Evolutionary conservation across 495 filamentous ascomycete species (phyloP).

Genomic region (Tricharina praecox): DNA sequence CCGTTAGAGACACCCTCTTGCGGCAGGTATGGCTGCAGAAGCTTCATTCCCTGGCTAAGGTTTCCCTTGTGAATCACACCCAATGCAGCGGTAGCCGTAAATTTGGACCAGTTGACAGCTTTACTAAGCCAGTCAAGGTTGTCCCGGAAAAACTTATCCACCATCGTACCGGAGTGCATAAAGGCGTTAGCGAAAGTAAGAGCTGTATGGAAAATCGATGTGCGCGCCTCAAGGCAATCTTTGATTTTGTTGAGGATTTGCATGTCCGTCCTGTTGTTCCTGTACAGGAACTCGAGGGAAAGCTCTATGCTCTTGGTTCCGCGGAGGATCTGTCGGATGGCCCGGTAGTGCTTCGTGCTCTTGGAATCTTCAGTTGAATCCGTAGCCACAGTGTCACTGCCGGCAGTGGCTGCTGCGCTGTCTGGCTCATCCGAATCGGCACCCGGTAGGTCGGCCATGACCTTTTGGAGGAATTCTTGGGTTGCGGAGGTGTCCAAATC

Average conservation of each 20-base stretch:
- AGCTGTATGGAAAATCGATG: slow-evolving; percentile 95
- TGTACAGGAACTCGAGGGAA: slow-evolving; percentile 88
- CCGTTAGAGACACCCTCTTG: slow-evolving; percentile 46
- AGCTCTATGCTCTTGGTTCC: slow-evolving; percentile 84
- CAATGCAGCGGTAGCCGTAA: slow-evolving; percentile 89
- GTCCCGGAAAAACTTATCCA: slow-evolving; percentile 92
- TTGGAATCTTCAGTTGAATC: slow-evolving; percentile 33
- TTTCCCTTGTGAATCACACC: slow-evolving; percentile 96
- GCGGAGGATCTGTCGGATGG: slow-evolving; percentile 70
- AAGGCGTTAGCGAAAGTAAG: slow-evolving; percentile 96
- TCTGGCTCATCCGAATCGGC: slow-evolving; percentile 34
- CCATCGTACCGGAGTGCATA: slow-evolving; percentile 98
- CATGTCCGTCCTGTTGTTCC: slow-evolving; percentile 76
- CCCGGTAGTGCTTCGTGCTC: slow-evolving; percentile 47
- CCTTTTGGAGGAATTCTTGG: slow-evolving; percentile 86
- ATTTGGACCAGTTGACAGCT: slow-evolving; percentile 99
- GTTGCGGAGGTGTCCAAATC: slow-evolving; percentile 96
- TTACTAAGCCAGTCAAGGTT: slow-evolving; percentile 97
- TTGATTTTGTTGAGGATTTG: slow-evolving; percentile 88
- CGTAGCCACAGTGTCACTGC: slow-evolving; percentile 32
- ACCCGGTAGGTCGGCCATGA: slow-evolving; percentile 45
- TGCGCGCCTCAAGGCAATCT: slow-evolving; percentile 84
- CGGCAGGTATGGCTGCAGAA: slow-evolving; percentile 88
- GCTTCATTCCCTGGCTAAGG: slow-evolving; percentile 74
- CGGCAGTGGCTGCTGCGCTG: slow-evolving; percentile 27